A percentile compares a stretch with the other conserved stretches of the same genome.
These are phyloP conservation scores for Apiospora pterosperma DNA, from an alignment of 2,329 filamentous ascomycete species.

Conservation along the genomic window DNA sequence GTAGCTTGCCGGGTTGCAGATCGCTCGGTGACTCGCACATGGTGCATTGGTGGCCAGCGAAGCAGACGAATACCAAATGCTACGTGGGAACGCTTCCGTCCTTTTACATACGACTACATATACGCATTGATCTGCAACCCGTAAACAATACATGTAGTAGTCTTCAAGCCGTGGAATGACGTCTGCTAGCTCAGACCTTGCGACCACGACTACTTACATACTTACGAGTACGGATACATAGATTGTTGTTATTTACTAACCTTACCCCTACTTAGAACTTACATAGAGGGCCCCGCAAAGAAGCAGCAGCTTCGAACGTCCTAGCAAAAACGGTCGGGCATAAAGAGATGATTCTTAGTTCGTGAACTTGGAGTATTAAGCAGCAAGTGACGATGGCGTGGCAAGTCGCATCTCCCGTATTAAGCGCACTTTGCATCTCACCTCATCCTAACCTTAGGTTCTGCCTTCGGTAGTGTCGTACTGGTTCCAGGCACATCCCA, in stretches of 20 bases:
- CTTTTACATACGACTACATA: no score
- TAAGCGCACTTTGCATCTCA: neutral
- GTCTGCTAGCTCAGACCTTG: neutral
- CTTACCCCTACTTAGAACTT: no score
- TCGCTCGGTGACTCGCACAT: no score
- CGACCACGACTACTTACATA: no score
- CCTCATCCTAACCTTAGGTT: neutral
- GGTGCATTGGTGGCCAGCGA: no score
- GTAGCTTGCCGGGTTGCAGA: no score
- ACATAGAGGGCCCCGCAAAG: neutral
- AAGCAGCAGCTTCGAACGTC: neutral
- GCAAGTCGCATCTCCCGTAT: neutral
- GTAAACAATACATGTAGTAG: neutral
- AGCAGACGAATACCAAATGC: no score
- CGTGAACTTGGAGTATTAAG: neutral
- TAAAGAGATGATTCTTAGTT: neutral
- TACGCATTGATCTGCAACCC: neutral
- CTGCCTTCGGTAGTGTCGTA: neutral
- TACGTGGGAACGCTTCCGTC: no score
- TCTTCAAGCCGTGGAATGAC: neutral
- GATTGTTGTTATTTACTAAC: neutral
- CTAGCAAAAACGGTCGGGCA: slow-evolving; percentile 1
- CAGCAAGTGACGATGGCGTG: neutral
- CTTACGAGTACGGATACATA: no score
- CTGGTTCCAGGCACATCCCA: neutral